Conservation (phyloP, 2,329 filamentous ascomycete species). For the Fusarium armeniacum region DNA sequence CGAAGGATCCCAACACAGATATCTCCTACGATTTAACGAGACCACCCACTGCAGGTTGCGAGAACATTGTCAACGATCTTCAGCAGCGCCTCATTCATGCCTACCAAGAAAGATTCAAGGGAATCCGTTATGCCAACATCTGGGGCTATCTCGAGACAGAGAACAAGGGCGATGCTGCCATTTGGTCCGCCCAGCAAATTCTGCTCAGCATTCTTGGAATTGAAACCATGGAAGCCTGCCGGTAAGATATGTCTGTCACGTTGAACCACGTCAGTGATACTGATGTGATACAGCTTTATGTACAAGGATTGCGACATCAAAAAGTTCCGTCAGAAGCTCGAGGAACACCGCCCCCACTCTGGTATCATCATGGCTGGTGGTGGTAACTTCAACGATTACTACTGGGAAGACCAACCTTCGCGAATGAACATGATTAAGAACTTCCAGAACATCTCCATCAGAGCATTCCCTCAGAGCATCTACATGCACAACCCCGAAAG, state of each 20-base stretch:
- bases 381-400: conserved; percentile 50
- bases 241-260: conserved; percentile 34
- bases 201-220: conserved; percentile 48
- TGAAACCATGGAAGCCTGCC: conserved; percentile 50
- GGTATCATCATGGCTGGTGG: conserved; percentile 50
- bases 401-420: conserved; percentile 50
- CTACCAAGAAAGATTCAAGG: conserved; percentile 46
- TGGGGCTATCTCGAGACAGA: conserved; percentile 51
- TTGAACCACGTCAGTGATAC: conserved; percentile 17
- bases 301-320: conserved; percentile 45
- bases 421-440: conserved; percentile 50
- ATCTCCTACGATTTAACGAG: conserved; percentile 47
- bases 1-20: conserved; percentile 37
- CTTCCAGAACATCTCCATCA: conserved; percentile 44
- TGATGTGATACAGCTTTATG: conserved; percentile 45
- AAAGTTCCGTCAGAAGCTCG: conserved; percentile 42
- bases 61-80: conserved; percentile 48
- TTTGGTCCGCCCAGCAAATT: conserved; percentile 50
- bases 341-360: conserved; percentile 49
- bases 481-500: conserved; percentile 45
- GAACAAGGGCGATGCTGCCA: conserved; percentile 50
- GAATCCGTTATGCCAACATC: conserved; percentile 49
- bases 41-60: conserved; percentile 40
- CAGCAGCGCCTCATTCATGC: conserved; percentile 48
- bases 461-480: conserved; percentile 49